Percentiles rank a stretch among this genome's conserved stretches.
phyloP scores from a whole-genome alignment of 73 alveolate species.

The Paramecium caudatum region DNA sequence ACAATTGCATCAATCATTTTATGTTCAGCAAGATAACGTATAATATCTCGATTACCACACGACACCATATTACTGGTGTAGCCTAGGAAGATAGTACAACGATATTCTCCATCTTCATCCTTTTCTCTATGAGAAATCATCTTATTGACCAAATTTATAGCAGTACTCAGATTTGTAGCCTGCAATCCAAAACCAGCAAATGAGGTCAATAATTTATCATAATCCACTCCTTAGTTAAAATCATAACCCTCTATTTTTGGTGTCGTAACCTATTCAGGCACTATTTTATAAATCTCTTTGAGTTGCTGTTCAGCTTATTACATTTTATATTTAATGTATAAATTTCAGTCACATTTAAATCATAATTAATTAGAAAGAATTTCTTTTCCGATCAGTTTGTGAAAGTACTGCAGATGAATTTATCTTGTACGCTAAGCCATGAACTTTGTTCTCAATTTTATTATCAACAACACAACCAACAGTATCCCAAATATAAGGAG shows the following conservation, averaged over 20 bases:
- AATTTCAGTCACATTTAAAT: too few relatives aligned
- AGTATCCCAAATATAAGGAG: background rate
- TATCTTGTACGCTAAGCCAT: background rate
- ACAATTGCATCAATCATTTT: constrained; percentile 95
- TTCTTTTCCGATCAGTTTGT: constrained; percentile 29
- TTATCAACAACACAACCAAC: background rate
- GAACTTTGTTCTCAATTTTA: constrained; percentile 24
- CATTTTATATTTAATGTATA: too few relatives aligned
- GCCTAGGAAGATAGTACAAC: constrained; percentile 97
- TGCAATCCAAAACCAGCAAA: constrained; percentile 90
- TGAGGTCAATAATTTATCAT: constrained; percentile 81
- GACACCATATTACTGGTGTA: constrained; percentile 98
- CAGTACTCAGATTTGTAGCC: constrained; percentile 90
- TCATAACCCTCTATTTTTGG: constrained; percentile 95
- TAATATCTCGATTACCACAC: constrained; percentile 96
- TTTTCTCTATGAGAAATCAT: constrained; percentile 96
- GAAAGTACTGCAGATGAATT: background rate
- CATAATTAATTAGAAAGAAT: constrained; percentile 23
- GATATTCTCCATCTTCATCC: constrained; percentile 79
- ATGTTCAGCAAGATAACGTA: constrained; percentile 97
- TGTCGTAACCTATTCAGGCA: constrained; percentile 76
- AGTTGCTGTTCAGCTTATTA: constrained; percentile 47
- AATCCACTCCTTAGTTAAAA: constrained; percentile 96
- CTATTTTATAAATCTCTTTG: constrained; percentile 43
- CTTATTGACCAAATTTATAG: constrained; percentile 91